Evolutionary conservation across 2,329 filamentous ascomycete genomes (phyloP).

Genomic region (Fusarium gaditjirri): DNA sequence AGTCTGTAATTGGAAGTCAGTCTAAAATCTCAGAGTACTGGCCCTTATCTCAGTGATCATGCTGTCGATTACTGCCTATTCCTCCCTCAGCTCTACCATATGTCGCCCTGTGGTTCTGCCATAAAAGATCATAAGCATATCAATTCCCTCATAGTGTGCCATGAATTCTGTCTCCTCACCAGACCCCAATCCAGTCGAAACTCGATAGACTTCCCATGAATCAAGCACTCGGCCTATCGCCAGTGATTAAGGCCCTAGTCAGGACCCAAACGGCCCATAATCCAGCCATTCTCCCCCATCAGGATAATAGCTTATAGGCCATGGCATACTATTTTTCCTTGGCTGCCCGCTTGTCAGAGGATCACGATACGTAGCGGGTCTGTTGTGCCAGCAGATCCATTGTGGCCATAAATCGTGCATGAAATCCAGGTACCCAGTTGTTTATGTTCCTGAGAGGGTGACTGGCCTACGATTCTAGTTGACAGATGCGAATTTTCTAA

Average conservation of each 20-base stretch:
- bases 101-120: background rate
- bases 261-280: conserved; percentile 30
- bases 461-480: background rate
- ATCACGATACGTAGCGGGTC: conserved; percentile 43
- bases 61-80: background rate
- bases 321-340: conserved; percentile 26
- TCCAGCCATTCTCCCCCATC: conserved; percentile 35
- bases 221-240: conserved; percentile 33
- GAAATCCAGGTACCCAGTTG: conserved; percentile 39
- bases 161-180: background rate
- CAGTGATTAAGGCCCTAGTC: conserved; percentile 22
- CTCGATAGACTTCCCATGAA: conserved; percentile 26
- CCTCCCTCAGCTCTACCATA: background rate
- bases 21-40: background rate
- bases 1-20: background rate
- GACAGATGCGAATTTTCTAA: background rate
- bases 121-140: background rate
- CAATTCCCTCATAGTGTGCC: background rate
- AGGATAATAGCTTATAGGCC: conserved; percentile 21
- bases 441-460: conserved; percentile 29
- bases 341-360: conserved; percentile 20
- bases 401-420: conserved; percentile 39
- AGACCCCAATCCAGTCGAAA: conserved; percentile 27
- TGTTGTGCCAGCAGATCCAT: conserved; percentile 42
- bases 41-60: background rate